These are phyloP conservation scores for Trypethelium eluteriae DNA, from an alignment of 495 filamentous ascomycete species.

Conservation along the genomic window DNA sequence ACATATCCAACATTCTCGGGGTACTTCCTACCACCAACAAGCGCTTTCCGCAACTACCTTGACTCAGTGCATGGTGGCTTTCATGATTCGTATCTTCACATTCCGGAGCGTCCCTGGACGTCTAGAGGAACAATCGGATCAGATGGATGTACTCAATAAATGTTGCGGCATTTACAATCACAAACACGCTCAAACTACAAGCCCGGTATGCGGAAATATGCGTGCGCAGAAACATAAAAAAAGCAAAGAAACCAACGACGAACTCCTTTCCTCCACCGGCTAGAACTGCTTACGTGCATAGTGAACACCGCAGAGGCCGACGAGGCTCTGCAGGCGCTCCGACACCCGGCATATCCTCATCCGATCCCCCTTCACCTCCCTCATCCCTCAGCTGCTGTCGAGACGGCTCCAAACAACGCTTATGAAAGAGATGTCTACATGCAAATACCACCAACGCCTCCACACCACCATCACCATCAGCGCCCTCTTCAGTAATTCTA, in stretches of 20 bases:
- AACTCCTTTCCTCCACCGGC: background rate
- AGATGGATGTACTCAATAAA: background rate
- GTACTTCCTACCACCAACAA: no score
- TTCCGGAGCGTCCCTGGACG: background rate
- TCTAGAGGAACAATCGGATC: background rate
- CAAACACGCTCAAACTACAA: background rate
- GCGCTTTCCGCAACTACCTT: no score
- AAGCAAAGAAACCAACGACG: background rate
- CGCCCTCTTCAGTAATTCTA: slow-evolving; percentile 14
- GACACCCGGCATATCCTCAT: background rate
- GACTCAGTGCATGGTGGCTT: no score
- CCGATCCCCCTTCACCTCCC: background rate
- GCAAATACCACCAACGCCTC: slow-evolving; percentile 36
- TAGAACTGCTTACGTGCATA: background rate
- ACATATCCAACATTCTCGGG: no score
- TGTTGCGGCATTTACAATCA: background rate
- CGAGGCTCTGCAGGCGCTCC: background rate
- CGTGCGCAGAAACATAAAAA: background rate
- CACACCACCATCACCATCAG: slow-evolving; percentile 13
- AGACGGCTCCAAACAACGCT: slow-evolving; percentile 29
- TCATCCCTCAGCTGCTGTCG: slow-evolving; percentile 9
- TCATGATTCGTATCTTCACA: no score
- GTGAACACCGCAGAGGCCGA: background rate
- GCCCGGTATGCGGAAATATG: background rate
- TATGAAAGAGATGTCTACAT: slow-evolving; percentile 36